These are phyloP conservation scores for Ophiostoma ulmi DNA, from an alignment of 2,329 filamentous ascomycete genomes.

Conservation along the genomic window DNA sequence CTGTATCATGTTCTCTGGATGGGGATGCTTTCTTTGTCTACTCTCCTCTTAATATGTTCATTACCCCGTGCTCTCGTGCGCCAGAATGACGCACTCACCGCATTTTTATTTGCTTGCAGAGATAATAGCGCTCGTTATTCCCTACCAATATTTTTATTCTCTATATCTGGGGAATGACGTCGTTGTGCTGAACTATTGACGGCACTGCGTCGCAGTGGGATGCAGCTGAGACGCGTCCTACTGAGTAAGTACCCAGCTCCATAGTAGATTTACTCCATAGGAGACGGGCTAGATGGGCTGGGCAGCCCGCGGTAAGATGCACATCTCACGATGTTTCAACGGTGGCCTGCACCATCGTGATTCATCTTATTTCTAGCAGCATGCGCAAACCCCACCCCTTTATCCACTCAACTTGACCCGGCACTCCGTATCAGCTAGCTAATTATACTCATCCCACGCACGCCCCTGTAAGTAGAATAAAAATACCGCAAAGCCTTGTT, in stretches of 20 bases:
- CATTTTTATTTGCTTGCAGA: background rate
- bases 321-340: conserved; percentile 2
- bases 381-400: background rate
- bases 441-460: background rate
- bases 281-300: background rate
- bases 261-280: background rate
- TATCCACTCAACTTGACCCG: background rate
- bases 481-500: conserved; percentile 8
- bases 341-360: conserved; percentile 4
- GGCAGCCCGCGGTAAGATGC: background rate
- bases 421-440: conserved; percentile 4
- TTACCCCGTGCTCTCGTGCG: background rate
- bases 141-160: background rate
- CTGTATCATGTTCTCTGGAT: background rate
- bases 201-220: background rate
- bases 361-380: background rate
- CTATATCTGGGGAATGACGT: conserved; percentile 1
- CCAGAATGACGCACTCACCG: conserved; percentile 1
- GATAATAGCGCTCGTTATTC: background rate
- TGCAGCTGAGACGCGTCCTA: background rate
- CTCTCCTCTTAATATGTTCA: background rate
- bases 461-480: background rate
- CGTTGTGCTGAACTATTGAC: conserved; percentile 1
- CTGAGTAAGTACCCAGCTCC: too few species aligned
- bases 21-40: background rate